Evolutionary conservation across 73 alveolate species (phyloP).

Genomic region (Stentor coeruleus): DNA sequence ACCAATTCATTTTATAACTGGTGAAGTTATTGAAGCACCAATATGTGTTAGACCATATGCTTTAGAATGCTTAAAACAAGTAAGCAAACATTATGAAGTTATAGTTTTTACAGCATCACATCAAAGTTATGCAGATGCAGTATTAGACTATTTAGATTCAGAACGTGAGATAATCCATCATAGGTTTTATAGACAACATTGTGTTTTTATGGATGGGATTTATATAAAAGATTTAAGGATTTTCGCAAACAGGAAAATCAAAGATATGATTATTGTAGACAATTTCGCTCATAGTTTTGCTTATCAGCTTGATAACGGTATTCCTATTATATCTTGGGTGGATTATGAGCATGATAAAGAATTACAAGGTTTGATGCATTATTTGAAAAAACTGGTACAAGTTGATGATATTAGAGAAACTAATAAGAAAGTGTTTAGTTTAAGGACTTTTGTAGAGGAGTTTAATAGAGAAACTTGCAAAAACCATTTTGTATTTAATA

Average conservation of each 20-base stretch:
- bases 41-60: slow-evolving; percentile 64
- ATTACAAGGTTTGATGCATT: slow-evolving; percentile 34
- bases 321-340: slow-evolving; percentile 41
- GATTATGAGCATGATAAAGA: slow-evolving; percentile 48
- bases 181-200: slow-evolving; percentile 66
- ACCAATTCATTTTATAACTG: slow-evolving; percentile 42
- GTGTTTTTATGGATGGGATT: slow-evolving; percentile 45
- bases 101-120: slow-evolving; percentile 85
- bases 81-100: slow-evolving; percentile 71
- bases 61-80: slow-evolving; percentile 61
- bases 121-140: slow-evolving; percentile 80
- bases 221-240: slow-evolving; percentile 35
- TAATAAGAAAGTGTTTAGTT: slow-evolving; percentile 26
- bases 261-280: slow-evolving; percentile 48
- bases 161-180: slow-evolving; percentile 33
- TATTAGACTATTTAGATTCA: slow-evolving; percentile 63
- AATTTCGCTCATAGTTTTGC: slow-evolving; percentile 41
- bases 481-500: too few relatives aligned
- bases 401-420: slow-evolving; percentile 49
- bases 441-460: background rate
- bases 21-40: slow-evolving; percentile 41
- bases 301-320: slow-evolving; percentile 46
- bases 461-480: slow-evolving; percentile 1
- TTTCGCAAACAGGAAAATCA: slow-evolving; percentile 36
- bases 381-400: slow-evolving; percentile 32